A percentile compares a stretch with the other conserved stretches of the same genome.
These are phyloP conservation scores for Cornus kousa DNA, from an alignment of 148 eudicot genomes.

Conservation along the genomic window DNA sequence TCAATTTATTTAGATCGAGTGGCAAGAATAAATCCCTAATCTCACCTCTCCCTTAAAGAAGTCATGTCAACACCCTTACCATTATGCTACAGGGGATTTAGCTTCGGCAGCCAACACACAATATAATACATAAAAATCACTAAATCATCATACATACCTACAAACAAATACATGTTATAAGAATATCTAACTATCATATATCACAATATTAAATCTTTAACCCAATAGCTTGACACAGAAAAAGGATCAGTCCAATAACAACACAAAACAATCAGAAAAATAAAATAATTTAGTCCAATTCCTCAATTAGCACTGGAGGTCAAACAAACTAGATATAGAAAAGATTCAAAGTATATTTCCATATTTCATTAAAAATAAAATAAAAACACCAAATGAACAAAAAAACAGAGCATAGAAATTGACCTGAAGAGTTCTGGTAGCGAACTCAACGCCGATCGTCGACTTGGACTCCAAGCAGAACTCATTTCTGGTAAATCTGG, in stretches of 20 bases:
- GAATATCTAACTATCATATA: neutral
- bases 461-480: conserved; percentile 77
- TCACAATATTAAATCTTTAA: too few relatives aligned
- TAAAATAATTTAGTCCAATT: neutral
- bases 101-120: neutral
- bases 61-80: too few relatives aligned
- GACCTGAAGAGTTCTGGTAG: conserved; percentile 74
- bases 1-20: neutral
- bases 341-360: neutral
- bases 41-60: too few relatives aligned
- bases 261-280: neutral
- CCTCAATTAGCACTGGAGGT: too few relatives aligned
- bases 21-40: neutral
- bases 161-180: neutral
- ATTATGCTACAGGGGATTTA: too few relatives aligned
- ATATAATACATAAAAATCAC: neutral
- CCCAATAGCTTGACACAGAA: neutral
- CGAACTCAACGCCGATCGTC: conserved; percentile 74
- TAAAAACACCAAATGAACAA: neutral
- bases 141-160: neutral
- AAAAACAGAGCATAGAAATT: neutral
- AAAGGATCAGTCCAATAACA: neutral
- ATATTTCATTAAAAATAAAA: too few relatives aligned
- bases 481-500: conserved; percentile 73
- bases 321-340: neutral